Base-by-base conservation (phyloP, 2,329 filamentous ascomycete species). In the Xylariaceae sp. region DNA sequence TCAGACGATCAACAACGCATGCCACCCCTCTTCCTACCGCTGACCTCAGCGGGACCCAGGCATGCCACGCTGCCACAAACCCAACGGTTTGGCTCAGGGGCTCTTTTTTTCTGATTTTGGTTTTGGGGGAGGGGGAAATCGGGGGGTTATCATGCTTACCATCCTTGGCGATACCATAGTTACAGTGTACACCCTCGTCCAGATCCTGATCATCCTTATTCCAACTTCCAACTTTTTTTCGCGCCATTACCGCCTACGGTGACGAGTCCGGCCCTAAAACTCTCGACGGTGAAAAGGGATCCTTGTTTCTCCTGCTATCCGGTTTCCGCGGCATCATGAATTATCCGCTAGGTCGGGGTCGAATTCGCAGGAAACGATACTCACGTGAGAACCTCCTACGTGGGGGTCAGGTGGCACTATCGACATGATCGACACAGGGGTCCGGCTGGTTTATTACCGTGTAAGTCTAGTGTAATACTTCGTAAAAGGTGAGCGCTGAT, bases 371-470 rank as follows among this genome's bases (percentile, higher is more conserved):
- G 42, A 48, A 40, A 40, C 29, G n/a, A 54, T 50, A 50, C 57
- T 55, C 59, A 62, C 57, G 57, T 60, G 60, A 62, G 57, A 56
- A 52, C 21, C 37, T 20, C 46, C 32, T 29, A 37, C 20, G 60
- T 62, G 60, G 60, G 60, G 60, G 60, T 62, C 60, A 60, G 41
- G 20, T 29, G 52, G 52, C 49, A 56, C 44, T 54, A 54, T 55
- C 50, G 52, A 55, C 52, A 56, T 50, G 60, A 60, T 62, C 60
- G 60, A 60, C 60, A 47, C 60, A 62, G 57, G 60, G 58, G 60
- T 47, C 45, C 41, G 40, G 46, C 49, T 56, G 43, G 41, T 19
- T 58, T 56, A 58, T 62, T 60, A 40, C 60, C 60, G 54, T 29
- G 52, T 51, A 44, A 52, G 49, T 53, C 48, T 44, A 50, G 56